Evolutionary conservation across 2,329 filamentous ascomycete genomes (phyloP), one percentile per base, ranked within the genome.

Genomic region (Fusarium poae): DNA sequence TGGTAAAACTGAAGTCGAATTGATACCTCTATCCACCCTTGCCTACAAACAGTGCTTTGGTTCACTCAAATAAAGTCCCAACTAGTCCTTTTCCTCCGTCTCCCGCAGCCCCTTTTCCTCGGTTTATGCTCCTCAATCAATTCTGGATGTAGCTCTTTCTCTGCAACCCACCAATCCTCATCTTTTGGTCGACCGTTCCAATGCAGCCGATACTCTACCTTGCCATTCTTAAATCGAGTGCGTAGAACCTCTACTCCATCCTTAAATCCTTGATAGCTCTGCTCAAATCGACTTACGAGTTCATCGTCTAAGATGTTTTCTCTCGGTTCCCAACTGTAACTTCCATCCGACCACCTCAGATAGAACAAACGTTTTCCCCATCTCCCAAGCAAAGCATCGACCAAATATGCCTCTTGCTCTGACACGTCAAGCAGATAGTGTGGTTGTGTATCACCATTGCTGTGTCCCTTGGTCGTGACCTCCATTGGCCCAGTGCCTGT

Each of bases 61-160:
- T 25, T 25, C 23, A 16, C 23, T n/a, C 13, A 44, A 18, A n/a
- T 29, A 6, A 29, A 30, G 15, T 27, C 25, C 18, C 10, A 44
- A 7, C 23, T 18, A 29, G 9, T 16, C 15, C 23, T 27, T 27
- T 15, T 44, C n/a, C 16, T 30, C 43, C 25, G 20, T 20, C 6
- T 30, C 18, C 25, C 25, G 3, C 13, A 5, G 18, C 16, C 18
- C 43, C 8, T 46, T 11, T 46, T 46, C 12, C 27, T 30, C 27
- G 43, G 43, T 46, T 46, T 46, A 46, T 46, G n/a, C 15, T 46
- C 27, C 43, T 32, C 18, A 32, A 46, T 21, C 27, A 46, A 21
- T 21, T 32, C 11, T 16, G 11, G 43, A 32, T 46, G 18, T 5
- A 46, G n/a, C 15, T 46, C 16, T 4, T 46, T 46, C 27, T 46